These are phyloP conservation scores for Taphrina communis DNA, from an alignment of 1,139 yeast genomes.

Conservation along the genomic window DNA sequence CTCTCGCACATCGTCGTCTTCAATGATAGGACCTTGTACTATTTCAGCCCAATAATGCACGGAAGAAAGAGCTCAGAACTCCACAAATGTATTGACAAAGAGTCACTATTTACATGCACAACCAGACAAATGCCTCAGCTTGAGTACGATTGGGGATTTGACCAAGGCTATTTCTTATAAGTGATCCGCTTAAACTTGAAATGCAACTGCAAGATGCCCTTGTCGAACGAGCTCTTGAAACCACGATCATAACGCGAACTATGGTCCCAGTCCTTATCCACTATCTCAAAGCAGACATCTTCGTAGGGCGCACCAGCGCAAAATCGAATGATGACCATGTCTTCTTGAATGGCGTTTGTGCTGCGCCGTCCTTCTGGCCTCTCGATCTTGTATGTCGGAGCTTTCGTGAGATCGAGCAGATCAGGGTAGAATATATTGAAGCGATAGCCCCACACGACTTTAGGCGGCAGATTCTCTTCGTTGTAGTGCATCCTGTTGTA, in stretches of 20 bases:
- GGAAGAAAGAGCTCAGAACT: no score
- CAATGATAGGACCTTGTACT: no score
- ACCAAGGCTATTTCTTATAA: conserved; percentile 44
- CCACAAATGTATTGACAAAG: no score
- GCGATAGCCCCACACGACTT: conserved; percentile 53
- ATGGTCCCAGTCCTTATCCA: conserved; percentile 53
- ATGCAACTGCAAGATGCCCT: conserved; percentile 52
- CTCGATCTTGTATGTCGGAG: conserved; percentile 52
- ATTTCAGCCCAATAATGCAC: no score
- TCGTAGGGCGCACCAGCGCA: conserved; percentile 52
- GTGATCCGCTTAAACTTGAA: conserved; percentile 52
- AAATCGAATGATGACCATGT: conserved; percentile 51
- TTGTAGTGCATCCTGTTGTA: conserved; percentile 53
- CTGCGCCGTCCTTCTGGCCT: conserved; percentile 45
- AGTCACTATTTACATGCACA: no score
- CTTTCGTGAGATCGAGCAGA: conserved; percentile 47
- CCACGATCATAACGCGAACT: conserved; percentile 50
- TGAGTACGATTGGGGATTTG: no score
- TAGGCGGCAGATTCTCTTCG: conserved; percentile 54
- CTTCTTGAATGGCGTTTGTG: conserved; percentile 44
- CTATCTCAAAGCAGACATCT: conserved; percentile 52
- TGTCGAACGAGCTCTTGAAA: conserved; percentile 51
- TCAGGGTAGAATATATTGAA: conserved; percentile 54
- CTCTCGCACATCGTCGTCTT: no score
- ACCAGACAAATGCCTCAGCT: no score